Evolutionary conservation across 805 yeast species (phyloP).

Genomic region (Saturnispora dispora): DNA sequence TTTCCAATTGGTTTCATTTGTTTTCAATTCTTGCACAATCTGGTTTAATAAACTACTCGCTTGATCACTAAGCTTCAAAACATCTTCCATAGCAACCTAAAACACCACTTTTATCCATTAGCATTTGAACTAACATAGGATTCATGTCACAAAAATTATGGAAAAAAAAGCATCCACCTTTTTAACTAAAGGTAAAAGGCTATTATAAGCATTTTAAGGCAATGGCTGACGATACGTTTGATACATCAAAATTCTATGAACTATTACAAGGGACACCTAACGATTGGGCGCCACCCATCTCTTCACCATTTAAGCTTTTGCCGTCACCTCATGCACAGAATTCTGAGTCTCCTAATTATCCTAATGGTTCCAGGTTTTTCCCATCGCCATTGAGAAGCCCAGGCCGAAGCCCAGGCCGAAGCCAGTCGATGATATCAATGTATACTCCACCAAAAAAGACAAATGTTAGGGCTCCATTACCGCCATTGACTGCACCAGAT

Average conservation of each 20-base stretch:
- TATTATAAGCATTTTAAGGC: not conserved
- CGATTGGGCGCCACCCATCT: not conserved
- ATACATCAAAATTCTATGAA: slow-evolving; percentile 12
- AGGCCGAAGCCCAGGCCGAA: not conserved
- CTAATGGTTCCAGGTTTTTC: slow-evolving; percentile 2
- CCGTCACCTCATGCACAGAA: not conserved
- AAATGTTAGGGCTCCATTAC: not conserved
- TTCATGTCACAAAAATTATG: not conserved
- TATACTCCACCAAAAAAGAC: not conserved
- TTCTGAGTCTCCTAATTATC: not conserved
- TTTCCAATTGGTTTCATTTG: not conserved
- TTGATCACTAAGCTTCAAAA: not conserved
- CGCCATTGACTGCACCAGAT: not conserved
- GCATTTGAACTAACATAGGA: not conserved
- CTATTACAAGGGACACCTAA: not conserved
- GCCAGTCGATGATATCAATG: not conserved
- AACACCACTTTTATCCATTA: not conserved
- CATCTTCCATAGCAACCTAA: not conserved
- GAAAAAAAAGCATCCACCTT: not conserved
- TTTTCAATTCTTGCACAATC: not conserved
- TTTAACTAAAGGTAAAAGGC: not conserved
- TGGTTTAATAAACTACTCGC: not conserved
- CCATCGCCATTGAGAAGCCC: not conserved
- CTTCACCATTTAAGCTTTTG: not conserved
- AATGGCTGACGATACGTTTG: slow-evolving; percentile 10